A percentile compares a stretch with the other conserved stretches of the same genome.
phyloP scores from a whole-genome alignment of 768 basidiomycete species.

The Daedalea quercina region DNA sequence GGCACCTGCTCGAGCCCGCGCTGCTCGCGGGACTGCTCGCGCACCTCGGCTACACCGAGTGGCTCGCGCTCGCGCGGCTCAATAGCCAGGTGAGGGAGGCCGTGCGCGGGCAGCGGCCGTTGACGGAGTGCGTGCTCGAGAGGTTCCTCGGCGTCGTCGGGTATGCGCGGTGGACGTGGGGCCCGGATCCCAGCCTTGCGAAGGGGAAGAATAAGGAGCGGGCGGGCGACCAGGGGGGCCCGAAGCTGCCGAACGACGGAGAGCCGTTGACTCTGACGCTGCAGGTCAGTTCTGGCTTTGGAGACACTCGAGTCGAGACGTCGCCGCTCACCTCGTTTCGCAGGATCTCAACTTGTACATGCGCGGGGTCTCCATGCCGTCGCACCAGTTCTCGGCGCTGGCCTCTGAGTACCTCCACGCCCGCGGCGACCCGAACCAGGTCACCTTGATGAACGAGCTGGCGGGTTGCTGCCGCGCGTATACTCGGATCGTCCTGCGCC shows the following conservation, averaged over 20 bases:
- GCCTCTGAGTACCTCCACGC: slow-evolving; percentile 54
- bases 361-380: slow-evolving; percentile 70
- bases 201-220: slow-evolving; percentile 13
- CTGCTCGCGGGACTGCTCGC: slow-evolving; percentile 50
- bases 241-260: slow-evolving; percentile 5
- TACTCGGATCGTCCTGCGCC: slow-evolving; percentile 70
- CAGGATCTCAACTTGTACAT: slow-evolving; percentile 79
- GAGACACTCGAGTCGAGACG: neutral
- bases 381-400: slow-evolving; percentile 61
- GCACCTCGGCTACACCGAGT: slow-evolving; percentile 67
- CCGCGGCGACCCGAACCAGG: slow-evolving; percentile 30
- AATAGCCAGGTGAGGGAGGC: slow-evolving; percentile 45
- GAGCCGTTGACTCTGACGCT: slow-evolving; percentile 63
- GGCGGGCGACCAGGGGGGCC: neutral
- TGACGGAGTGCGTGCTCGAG: slow-evolving; percentile 64
- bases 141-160: slow-evolving; percentile 66
- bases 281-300: slow-evolving; percentile 37
- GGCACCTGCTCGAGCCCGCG: slow-evolving; percentile 45
- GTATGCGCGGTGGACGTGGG: slow-evolving; percentile 59
- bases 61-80: slow-evolving; percentile 49
- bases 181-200: slow-evolving; percentile 25
- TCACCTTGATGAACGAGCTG: slow-evolving; percentile 41
- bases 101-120: slow-evolving; percentile 40
- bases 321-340: slow-evolving; percentile 7
- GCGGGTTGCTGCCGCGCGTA: slow-evolving; percentile 67